Evolutionary conservation across 352 stramenopile genomes (phyloP).

Genomic region (Peronospora belbahrii): DNA sequence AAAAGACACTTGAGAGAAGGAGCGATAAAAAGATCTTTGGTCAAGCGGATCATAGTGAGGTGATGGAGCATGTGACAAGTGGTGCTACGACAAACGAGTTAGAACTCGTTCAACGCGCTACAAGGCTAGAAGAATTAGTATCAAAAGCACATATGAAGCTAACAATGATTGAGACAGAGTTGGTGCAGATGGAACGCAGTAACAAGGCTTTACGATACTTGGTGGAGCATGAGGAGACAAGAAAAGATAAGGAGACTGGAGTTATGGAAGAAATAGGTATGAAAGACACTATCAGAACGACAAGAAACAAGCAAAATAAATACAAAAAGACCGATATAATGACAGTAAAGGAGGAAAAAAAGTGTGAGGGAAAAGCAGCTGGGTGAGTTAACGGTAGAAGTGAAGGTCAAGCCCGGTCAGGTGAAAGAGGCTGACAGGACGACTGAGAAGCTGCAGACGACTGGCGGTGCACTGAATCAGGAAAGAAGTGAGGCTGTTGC

Average conservation of each 20-base stretch:
- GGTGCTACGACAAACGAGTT: slow-evolving; percentile 5
- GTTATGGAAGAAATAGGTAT: slow-evolving; percentile 8
- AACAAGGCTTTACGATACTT: slow-evolving; percentile 31
- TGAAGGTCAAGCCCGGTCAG: slow-evolving; percentile 19
- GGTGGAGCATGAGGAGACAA: slow-evolving; percentile 13
- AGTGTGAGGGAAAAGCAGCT: slow-evolving; percentile 3
- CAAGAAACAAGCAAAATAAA: slow-evolving; percentile 22
- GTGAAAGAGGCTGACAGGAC: slow-evolving; percentile 5
- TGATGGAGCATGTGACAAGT: no score
- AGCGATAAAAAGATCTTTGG: no score
- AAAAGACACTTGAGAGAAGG: no score
- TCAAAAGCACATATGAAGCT: slow-evolving; percentile 24
- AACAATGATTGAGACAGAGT: slow-evolving; percentile 26
- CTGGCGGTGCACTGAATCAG: slow-evolving; percentile 7
- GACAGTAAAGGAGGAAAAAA: neutral
- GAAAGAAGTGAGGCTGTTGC: slow-evolving; percentile 25
- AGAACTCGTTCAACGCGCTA: slow-evolving; percentile 14
- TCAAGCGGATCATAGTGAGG: no score
- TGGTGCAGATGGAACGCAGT: slow-evolving; percentile 31
- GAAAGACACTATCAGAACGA: slow-evolving; percentile 25
- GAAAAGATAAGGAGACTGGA: slow-evolving; percentile 11
- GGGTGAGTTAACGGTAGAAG: slow-evolving; percentile 6
- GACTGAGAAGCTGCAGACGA: slow-evolving; percentile 18
- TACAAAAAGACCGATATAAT: slow-evolving; percentile 4
- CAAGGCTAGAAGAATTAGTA: slow-evolving; percentile 8